Conservation (phyloP, 2,329 filamentous ascomycete species). For the Apiospora malaysiana region DNA sequence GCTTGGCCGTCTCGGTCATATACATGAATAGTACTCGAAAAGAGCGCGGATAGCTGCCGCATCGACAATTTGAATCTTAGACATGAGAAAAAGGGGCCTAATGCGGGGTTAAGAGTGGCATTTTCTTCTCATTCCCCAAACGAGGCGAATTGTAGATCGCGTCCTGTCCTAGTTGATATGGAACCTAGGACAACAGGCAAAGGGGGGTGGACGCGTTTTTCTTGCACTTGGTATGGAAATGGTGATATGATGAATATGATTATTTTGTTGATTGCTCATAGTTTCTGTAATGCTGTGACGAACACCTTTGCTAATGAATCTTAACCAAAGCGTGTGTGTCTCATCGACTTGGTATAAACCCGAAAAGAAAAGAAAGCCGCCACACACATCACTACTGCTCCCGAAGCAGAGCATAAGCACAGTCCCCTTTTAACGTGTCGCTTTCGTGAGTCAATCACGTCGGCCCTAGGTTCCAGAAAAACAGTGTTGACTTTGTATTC, state of each 20-base stretch:
- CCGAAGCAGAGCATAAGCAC: neutral
- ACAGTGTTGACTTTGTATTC: neutral
- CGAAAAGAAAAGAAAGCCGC: neutral
- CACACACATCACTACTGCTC: neutral
- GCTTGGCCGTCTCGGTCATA: constrained; percentile 2
- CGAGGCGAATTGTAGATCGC: neutral
- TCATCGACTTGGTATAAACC: neutral
- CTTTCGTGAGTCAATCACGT: constrained; percentile 12
- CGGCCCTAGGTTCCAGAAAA: neutral
- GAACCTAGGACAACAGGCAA: neutral
- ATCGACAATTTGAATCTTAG: constrained; percentile 9
- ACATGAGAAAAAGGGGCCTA: neutral
- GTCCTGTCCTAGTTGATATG: neutral
- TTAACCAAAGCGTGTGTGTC: neutral
- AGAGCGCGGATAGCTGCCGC: neutral
- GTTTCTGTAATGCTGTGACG: constrained; percentile 3
- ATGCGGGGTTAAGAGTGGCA: neutral
- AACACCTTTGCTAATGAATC: neutral
- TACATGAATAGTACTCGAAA: neutral
- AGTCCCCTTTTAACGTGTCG: neutral
- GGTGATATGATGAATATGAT: neutral
- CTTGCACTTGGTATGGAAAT: neutral
- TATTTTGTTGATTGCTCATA: constrained; percentile 19
- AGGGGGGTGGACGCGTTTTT: neutral
- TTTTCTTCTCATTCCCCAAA: neutral